Evolutionary conservation across 495 filamentous ascomycete species (phyloP).

Genomic region (Talaromyces wortmannii): DNA sequence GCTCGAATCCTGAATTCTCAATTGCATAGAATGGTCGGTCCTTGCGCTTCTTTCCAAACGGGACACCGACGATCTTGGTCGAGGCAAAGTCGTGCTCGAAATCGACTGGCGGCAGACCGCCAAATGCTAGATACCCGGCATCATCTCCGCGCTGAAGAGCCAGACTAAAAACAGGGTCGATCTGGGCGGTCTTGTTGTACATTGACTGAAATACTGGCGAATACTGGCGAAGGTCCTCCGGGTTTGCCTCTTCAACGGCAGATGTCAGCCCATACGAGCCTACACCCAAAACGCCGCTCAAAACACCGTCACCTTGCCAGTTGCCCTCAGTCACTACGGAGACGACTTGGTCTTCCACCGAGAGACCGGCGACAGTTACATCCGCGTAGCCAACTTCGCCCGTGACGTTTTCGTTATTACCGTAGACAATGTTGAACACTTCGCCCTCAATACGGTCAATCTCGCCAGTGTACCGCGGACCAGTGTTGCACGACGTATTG

Average conservation of each 20-base stretch:
- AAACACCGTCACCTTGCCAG: not conserved
- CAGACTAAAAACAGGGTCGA: not conserved
- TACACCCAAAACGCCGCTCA: not conserved
- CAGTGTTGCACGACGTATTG: not conserved
- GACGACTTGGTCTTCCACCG: not conserved
- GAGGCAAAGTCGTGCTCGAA: not conserved
- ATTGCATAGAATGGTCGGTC: not conserved
- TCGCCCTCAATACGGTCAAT: not conserved
- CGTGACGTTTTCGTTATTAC: not conserved
- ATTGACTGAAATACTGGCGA: not conserved
- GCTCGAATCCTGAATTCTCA: not conserved
- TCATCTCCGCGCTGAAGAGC: not conserved
- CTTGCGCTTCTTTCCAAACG: not conserved
- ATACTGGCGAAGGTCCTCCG: not conserved
- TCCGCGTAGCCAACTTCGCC: not conserved
- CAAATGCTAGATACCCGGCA: not conserved
- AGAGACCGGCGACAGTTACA: not conserved
- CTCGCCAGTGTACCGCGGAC: not conserved
- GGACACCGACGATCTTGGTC: not conserved
- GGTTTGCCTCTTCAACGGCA: not conserved
- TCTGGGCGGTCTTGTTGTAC: not conserved
- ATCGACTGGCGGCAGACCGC: not conserved
- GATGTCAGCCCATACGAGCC: not conserved
- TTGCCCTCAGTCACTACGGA: not conserved
- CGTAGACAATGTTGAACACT: not conserved